Base-by-base conservation (phyloP, 192 early-diverging fungal genomes). In the Allomyces javanicus region DNA sequence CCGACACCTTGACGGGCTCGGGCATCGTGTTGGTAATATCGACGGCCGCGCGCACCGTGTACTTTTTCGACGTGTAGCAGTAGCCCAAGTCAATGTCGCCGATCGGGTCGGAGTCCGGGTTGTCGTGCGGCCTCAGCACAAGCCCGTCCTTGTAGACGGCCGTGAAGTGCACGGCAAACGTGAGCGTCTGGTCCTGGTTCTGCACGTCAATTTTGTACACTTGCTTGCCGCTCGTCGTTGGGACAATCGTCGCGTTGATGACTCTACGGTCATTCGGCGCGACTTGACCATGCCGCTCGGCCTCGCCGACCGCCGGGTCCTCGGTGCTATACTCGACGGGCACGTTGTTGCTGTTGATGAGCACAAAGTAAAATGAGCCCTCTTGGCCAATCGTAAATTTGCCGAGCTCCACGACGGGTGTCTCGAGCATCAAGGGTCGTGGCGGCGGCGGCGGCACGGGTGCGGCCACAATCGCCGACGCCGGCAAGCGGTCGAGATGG, bases 31-130 rank as follows among this genome's bases (percentile, higher is more conserved):
- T 93, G 55, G 87, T 77, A 0, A 92, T 75, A 12, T 80, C 67
- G 24, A 90, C 73, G 19, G 87, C 81, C 0, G 83, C 78, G 1
- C 90, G 81, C 65, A 84, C 84, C 5, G 89, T 87, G 67, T 80
- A 93, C 72, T 86, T 88, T 21, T 79, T 77, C 2, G 80, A 76
- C 1, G 83, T 80, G 69, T 91, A 93, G 62, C 89, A 93, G 62
- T 83, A 83, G 0, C 89, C 89, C 33, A 92, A 79, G 71, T 93
- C 87, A 43, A 93, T 67, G 25, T 86, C 83, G 45, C 4, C 33
- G 9, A 40, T 40, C 33, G 33, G 33, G 33, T 40, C 33, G 4
- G 33, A 3, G 33, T 40, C 33, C 33, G 33, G 33, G 33, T 40
- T 3, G 33, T 40, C 33, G 33, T 58, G 50, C 5, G 50, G 50